Conservation (phyloP, 108 stramenopile genomes). For the Aurantiochytrium sp. region DNA sequence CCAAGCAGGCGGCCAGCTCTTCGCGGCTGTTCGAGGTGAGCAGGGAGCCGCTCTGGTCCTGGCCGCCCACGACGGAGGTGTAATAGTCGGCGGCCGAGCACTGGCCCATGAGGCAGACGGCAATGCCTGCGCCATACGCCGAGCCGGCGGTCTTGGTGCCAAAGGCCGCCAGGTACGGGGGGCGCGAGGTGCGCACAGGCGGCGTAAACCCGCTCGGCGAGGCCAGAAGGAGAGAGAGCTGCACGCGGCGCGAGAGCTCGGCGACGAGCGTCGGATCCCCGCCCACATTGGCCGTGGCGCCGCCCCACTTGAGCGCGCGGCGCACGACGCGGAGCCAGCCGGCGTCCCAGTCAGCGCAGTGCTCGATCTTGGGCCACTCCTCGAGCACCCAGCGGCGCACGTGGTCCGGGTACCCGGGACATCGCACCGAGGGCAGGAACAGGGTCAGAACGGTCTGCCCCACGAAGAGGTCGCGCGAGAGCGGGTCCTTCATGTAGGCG, state of each 20-base stretch:
- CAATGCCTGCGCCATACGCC: background rate
- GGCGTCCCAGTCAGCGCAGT: constrained; percentile 18
- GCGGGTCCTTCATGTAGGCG: background rate
- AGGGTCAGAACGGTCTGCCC: background rate
- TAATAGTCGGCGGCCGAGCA: background rate
- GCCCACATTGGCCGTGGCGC: background rate
- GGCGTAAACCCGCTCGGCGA: background rate
- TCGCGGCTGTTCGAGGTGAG: constrained; percentile 2
- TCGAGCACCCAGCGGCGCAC: background rate
- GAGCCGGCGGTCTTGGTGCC: background rate
- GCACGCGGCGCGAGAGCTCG: background rate
- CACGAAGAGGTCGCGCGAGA: background rate
- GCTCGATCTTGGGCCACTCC: constrained; percentile 4
- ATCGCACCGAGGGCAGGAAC: background rate
- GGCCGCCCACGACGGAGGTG: background rate
- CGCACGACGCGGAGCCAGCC: background rate
- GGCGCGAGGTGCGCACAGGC: background rate
- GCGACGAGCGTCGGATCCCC: background rate
- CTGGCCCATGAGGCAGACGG: constrained; percentile 9
- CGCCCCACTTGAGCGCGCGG: constrained; percentile 16
- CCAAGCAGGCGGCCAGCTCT: background rate
- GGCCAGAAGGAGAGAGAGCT: background rate
- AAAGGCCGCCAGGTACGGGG: background rate
- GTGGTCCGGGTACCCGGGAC: background rate
- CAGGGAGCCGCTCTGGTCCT: background rate